Base-by-base conservation (phyloP, 805 yeast genomes). In the Maudiozyma turicensis region DNA sequence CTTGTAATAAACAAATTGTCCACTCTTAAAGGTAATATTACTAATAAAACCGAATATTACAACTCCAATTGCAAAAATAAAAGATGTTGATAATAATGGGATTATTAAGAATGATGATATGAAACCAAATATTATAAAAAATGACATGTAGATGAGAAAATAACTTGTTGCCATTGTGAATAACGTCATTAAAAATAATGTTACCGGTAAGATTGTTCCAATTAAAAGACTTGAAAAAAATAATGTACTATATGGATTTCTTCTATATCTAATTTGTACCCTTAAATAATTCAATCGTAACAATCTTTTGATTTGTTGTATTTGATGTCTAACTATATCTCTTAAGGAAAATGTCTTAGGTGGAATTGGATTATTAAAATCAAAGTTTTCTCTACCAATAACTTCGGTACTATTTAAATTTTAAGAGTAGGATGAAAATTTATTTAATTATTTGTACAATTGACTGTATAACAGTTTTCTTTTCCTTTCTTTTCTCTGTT, bases 31-130 rank as follows among this genome's bases (percentile, higher is more conserved):
- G 4, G 60, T 55, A 3, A 55, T n/a, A 37, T 61, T 61, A 49
- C 66, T 60, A 42, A 61, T 41, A 40, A 63, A 57, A 13, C 66
- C 67, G 44, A 62, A 56, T 3, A 57, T 40, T 1, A 64, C 59
- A 10, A 61, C 62, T 11, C 57, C 58, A 2, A 58, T 48, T 1
- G 67, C 67, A 44, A 64, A 63, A 9, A 57, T 41, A 44, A 61
- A 54, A 4, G 69, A 64, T 4, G 56, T 40, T 1, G 52, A 48
- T 43, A 65, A 42, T 37, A 64, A 48, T 28, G 69, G 69, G 2
- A 60, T 45, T 30, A 65, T 57, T 30, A 64, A 53, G 10, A 60
- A 28, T 2, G 63, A 49, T 3, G 67, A 59, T 2, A 52, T 14
- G n/a, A 54, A 31, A 3, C 57, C 58, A 28, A 61, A 50, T 3